Evolutionary conservation across 2,329 filamentous ascomycete genomes (phyloP), one percentile per base, ranked within the genome.

Genomic region (Neofusicoccum laricinum): DNA sequence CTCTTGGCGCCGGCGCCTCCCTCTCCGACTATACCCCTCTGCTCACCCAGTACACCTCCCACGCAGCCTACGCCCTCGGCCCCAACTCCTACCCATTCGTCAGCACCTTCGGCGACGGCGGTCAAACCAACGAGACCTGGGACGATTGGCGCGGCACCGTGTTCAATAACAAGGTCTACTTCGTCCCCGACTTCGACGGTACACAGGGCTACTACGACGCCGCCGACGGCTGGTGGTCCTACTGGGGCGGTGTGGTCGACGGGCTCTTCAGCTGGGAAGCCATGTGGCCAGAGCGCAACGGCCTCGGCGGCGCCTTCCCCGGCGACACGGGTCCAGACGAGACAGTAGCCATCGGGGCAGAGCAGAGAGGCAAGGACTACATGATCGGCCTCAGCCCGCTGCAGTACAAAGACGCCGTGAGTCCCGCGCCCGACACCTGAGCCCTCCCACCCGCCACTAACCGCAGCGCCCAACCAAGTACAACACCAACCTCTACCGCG

Each of bases 251-350:
- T 59, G 68, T 71, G 1, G 58, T 78, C 15, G 75, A 78, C 61
- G 76, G 76, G 8, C 66, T 77, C 3, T 77, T 77, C 63, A 77
- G 70, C 68, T 78, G 77, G 77, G 76, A 78, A 68, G 71, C 73
- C 1, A 69, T 73, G 25, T 78, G 77, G 77, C 75, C 76, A 1
- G 49, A 36, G 6, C 15, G 55, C 2, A 68, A 67, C 19, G 46
- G 46, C 14, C 30, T 49, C 2, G 58, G 58, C 3, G 69, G 72
- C 36, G 65, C 43, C 1, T 65, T 55, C 25, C 69, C 70, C 7
- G 66, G 66, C 3, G 74, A 75, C 46, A 71, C 73, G 14, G 70
- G 69, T 30, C 71, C 69, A 7, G 66, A 69, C 32, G 64, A 63
- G 43, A 69, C 73, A 38, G 66, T 71, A 43, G 65, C 68, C 1